A percentile compares a stretch with the other conserved stretches of the same genome.
Conservation (phyloP, 768 basidiomycete genomes). For the Kwoniella sp. region DNA sequence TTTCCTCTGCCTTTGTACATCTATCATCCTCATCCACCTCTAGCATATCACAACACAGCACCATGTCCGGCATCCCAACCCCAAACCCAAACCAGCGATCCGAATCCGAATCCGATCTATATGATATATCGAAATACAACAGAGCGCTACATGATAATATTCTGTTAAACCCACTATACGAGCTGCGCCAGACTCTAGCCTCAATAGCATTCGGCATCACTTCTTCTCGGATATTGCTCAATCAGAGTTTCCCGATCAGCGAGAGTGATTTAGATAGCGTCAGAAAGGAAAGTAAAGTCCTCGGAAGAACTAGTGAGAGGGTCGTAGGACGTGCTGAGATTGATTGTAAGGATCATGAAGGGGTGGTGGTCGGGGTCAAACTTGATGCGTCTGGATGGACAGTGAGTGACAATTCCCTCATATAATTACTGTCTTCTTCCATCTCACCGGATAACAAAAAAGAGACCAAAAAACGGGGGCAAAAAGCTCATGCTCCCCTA, state of each 20-base stretch:
- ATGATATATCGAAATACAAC: background rate
- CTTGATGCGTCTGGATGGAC: conserved; percentile 45
- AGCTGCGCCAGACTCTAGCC: conserved; percentile 12
- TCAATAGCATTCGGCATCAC: conserved; percentile 17
- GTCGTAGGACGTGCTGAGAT: conserved; percentile 26
- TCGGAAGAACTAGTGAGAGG: conserved; percentile 20
- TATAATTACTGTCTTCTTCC: no score
- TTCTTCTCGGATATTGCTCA: background rate
- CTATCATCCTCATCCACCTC: no score
- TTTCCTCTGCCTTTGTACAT: no score
- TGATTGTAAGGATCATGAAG: conserved; percentile 18
- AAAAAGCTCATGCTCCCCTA: no score
- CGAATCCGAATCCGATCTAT: no score
- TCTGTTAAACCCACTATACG: conserved; percentile 18
- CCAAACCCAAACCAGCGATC: no score
- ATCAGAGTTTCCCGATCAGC: conserved; percentile 7
- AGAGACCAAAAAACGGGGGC: no score
- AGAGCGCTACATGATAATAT: conserved; percentile 7
- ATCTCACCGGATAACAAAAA: no score
- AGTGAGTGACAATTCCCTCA: conserved; percentile 24
- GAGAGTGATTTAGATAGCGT: background rate
- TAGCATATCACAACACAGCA: no score
- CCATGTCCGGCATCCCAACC: no score
- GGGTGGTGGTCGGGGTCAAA: conserved; percentile 25
- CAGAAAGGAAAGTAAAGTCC: conserved; percentile 7